Percentiles rank a stretch among this genome's conserved stretches.
phyloP scores from a whole-genome alignment of 306 rosid species.

The Glycine soja region DNA sequence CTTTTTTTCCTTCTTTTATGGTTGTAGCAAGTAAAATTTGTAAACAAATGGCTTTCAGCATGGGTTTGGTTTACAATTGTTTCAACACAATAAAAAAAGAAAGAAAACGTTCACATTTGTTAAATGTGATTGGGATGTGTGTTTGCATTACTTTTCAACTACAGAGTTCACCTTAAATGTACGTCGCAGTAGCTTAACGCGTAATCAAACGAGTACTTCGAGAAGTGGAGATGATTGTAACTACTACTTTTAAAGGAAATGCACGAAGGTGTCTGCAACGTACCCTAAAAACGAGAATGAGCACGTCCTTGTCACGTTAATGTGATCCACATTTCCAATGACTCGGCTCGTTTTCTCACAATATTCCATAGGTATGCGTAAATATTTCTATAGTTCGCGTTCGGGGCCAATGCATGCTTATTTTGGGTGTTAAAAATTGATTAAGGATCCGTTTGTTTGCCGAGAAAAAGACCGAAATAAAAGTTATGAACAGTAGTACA shows the following conservation, averaged over 20 bases:
- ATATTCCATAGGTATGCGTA: slow-evolving; percentile 13
- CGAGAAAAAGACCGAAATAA: too few species aligned
- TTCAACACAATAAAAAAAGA: background rate
- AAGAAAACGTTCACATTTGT: background rate
- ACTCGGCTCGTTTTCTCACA: background rate
- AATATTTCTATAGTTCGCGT: background rate
- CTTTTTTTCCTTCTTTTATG: too few species aligned
- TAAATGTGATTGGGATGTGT: slow-evolving; percentile 1
- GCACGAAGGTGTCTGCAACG: background rate
- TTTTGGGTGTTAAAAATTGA: background rate
- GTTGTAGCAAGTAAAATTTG: too few species aligned
- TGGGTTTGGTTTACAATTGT: background rate
- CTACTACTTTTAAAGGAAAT: background rate
- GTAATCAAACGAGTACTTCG: background rate
- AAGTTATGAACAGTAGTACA: too few species aligned
- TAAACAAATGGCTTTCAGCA: too few species aligned
- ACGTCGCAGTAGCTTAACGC: background rate
- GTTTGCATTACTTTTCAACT: background rate
- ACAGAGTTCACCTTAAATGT: background rate
- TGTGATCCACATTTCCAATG: background rate
- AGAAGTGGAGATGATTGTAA: background rate
- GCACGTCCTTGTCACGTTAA: background rate
- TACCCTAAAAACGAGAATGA: background rate
- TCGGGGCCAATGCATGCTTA: background rate
- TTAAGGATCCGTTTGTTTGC: too few species aligned